Conservation (phyloP, 2,329 filamentous ascomycete genomes). For the Drechmeria coniospora region DNA sequence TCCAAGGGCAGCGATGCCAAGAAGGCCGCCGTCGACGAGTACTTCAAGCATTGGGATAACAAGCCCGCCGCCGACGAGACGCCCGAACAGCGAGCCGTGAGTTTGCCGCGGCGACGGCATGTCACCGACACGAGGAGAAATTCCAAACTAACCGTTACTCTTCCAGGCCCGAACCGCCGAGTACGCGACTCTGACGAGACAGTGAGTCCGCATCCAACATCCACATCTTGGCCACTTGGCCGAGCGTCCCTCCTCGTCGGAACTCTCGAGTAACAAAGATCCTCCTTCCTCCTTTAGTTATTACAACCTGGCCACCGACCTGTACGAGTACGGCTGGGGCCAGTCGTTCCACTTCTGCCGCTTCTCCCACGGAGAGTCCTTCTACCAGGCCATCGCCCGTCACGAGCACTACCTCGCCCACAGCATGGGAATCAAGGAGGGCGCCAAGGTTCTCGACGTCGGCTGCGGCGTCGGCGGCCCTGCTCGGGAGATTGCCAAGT, state of each 20-base stretch:
- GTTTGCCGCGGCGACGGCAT: constrained; percentile 10
- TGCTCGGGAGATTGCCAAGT: constrained; percentile 90
- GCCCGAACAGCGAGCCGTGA: constrained; percentile 61
- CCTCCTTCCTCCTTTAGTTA: constrained; percentile 49
- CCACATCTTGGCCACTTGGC: constrained; percentile 97
- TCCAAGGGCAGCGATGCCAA: constrained; percentile 64
- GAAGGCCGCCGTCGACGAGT: constrained; percentile 72
- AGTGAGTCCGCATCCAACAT: constrained; percentile 59
- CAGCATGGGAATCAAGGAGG: constrained; percentile 70
- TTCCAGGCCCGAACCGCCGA: constrained; percentile 60
- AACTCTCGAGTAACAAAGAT: no score
- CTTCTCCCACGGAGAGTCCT: constrained; percentile 73
- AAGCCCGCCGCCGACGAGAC: constrained; percentile 69
- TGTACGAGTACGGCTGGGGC: constrained; percentile 96
- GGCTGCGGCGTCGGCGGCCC: constrained; percentile 95
- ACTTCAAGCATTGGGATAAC: constrained; percentile 95
- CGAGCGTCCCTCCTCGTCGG: no score
- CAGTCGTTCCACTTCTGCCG: constrained; percentile 97
- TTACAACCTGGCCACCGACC: constrained; percentile 91
- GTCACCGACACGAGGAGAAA: no score
- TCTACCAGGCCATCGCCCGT: constrained; percentile 81
- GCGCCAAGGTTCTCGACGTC: constrained; percentile 85
- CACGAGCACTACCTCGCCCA: constrained; percentile 97
- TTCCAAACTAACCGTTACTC: neutral
- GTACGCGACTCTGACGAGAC: constrained; percentile 85